Evolutionary conservation across 2,329 filamentous ascomycete genomes (phyloP).

Genomic region (Phyllosticta paracitricarpa): DNA sequence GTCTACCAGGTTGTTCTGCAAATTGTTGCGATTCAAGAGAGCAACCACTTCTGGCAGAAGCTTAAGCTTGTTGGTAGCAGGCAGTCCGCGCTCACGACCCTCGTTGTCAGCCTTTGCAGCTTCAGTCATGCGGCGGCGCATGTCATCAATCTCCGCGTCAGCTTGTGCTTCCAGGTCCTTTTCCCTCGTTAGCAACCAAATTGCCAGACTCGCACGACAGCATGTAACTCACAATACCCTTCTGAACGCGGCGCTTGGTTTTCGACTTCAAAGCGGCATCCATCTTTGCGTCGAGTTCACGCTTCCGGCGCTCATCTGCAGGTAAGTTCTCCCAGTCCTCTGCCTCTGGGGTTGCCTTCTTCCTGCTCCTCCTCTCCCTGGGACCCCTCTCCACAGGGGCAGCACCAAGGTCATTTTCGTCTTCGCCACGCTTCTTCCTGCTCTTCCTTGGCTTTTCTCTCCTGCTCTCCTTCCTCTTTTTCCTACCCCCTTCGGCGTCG

Average conservation of each 20-base stretch:
- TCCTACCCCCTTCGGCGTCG: slow-evolving; percentile 46
- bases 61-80: slow-evolving; percentile 86
- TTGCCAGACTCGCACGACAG: background rate
- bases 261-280: slow-evolving; percentile 81
- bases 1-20: slow-evolving; percentile 76
- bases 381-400: background rate
- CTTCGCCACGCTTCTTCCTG: slow-evolving; percentile 40
- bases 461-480: slow-evolving; percentile 59
- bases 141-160: slow-evolving; percentile 77
- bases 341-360: slow-evolving; percentile 26
- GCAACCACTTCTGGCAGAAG: slow-evolving; percentile 84
- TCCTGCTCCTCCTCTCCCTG: slow-evolving; percentile 43
- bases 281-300: slow-evolving; percentile 77
- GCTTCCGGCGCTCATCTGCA: slow-evolving; percentile 74
- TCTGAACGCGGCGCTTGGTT: slow-evolving; percentile 63
- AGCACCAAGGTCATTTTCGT: slow-evolving; percentile 26
- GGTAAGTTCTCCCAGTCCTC: slow-evolving; percentile 70
- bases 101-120: slow-evolving; percentile 81
- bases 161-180: slow-evolving; percentile 84
- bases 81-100: slow-evolving; percentile 66
- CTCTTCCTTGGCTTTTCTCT: slow-evolving; percentile 45
- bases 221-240: slow-evolving; percentile 62
- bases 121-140: slow-evolving; percentile 82
- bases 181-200: slow-evolving; percentile 13
- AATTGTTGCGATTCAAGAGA: slow-evolving; percentile 79